Conservation (phyloP, 805 yeast genomes). For the Kodamaea nitidulidarum region DNA sequence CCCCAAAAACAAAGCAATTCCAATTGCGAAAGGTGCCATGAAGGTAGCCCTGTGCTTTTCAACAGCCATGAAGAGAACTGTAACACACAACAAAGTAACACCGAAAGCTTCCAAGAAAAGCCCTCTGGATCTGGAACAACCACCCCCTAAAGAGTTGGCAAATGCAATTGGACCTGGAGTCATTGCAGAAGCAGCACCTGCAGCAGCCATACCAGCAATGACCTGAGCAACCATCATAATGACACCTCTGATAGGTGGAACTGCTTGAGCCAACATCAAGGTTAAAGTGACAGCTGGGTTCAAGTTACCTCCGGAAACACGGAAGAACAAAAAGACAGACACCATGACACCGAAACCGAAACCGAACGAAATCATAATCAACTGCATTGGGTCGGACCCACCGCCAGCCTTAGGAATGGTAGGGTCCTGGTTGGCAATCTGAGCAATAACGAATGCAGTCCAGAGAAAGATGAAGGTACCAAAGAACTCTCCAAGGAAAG, state of each 20-base stretch:
- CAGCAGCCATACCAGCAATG: slow-evolving; percentile 88
- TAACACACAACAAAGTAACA: slow-evolving; percentile 65
- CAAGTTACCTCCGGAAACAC: slow-evolving; percentile 84
- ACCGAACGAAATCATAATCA: slow-evolving; percentile 79
- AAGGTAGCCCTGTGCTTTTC: slow-evolving; percentile 73
- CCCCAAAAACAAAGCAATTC: slow-evolving; percentile 74
- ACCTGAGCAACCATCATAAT: slow-evolving; percentile 66
- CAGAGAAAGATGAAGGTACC: slow-evolving; percentile 84
- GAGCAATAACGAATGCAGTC: slow-evolving; percentile 80
- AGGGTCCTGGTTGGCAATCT: slow-evolving; percentile 66
- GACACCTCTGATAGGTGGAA: slow-evolving; percentile 66
- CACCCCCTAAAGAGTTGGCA: slow-evolving; percentile 69
- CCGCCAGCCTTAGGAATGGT: slow-evolving; percentile 28
- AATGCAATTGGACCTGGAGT: slow-evolving; percentile 76
- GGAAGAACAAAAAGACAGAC: slow-evolving; percentile 61
- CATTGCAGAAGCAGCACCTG: slow-evolving; percentile 81
- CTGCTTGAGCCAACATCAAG: slow-evolving; percentile 66
- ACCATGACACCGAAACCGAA: slow-evolving; percentile 84
- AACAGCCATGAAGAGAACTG: slow-evolving; percentile 80
- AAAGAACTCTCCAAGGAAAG: slow-evolving; percentile 74
- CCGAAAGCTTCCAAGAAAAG: slow-evolving; percentile 79
- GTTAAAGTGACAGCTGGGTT: slow-evolving; percentile 85
- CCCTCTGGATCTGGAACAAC: slow-evolving; percentile 69
- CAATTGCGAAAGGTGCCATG: slow-evolving; percentile 81
- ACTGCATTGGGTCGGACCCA: slow-evolving; percentile 60